These are phyloP conservation scores for Lithospermum erythrorhizon DNA, from an alignment of 257 asterid genomes.

Conservation along the genomic window DNA sequence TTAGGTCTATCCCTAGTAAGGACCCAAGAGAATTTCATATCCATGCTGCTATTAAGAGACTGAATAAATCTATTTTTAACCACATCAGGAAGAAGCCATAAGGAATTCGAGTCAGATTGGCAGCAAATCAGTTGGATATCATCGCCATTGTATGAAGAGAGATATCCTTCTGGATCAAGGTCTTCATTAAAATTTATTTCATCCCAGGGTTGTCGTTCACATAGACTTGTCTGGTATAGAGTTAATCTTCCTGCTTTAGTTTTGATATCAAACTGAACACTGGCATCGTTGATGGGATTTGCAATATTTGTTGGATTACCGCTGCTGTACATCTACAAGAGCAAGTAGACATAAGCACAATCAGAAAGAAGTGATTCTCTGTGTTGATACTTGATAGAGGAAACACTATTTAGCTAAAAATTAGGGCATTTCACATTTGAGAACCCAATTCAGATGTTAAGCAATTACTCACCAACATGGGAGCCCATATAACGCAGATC, in stretches of 20 bases:
- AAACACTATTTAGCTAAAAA: neutral
- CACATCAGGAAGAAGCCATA: conserved; percentile 82
- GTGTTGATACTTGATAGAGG: neutral
- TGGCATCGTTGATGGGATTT: conserved; percentile 86
- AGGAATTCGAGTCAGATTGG: conserved; percentile 80
- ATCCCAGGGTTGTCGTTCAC: conserved; percentile 67
- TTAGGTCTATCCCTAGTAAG: conserved; percentile 93
- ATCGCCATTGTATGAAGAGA: conserved; percentile 50
- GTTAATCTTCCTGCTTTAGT: conserved; percentile 73
- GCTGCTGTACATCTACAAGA: conserved; percentile 87
- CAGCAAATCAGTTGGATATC: conserved; percentile 94
- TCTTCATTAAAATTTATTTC: conserved; percentile 24
- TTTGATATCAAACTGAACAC: conserved; percentile 79
- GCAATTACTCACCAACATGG: conserved; percentile 77
- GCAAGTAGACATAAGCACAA: conserved; percentile 9
- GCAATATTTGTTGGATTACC: conserved; percentile 98
- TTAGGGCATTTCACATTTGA: neutral
- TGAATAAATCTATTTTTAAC: conserved; percentile 66
- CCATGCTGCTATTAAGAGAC: conserved; percentile 53
- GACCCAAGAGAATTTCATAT: conserved; percentile 70
- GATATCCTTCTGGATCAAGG: conserved; percentile 60
- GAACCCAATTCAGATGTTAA: neutral
- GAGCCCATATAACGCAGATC: conserved; percentile 97
- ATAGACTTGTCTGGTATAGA: conserved; percentile 78
- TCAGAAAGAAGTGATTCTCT: neutral